Base-by-base conservation (phyloP, 805 yeast species). In the Saturnispora hagleri region DNA sequence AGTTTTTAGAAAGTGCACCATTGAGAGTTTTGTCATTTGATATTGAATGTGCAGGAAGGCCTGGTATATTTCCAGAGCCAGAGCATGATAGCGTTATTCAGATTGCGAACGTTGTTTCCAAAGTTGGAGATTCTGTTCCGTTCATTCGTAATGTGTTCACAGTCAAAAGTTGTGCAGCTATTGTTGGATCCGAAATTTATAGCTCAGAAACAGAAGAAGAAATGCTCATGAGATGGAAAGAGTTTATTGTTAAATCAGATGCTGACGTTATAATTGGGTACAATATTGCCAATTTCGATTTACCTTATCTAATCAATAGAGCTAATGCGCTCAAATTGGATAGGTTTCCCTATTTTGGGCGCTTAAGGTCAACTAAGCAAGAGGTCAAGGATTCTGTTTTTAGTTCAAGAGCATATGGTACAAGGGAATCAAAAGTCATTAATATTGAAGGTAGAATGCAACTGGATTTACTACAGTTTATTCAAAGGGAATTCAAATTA, bases 181-280 rank as follows among this genome's bases (percentile, higher is more conserved):
- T 93, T 53, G 91, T 93, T 17, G 99, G 99, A 2, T 86, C 96
- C 3, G 89, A 91, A 61, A 87, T 89, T 22, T 82, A 82, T 62
- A 86, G 87, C 43, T 82, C 80, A 66, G 73, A 78, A 47, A 77
- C 77, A 15, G 99, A 93, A 66, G 76, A 74, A 28, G 95, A 88
- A 31, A 84, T 93, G 96, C 70, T 93, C 50, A 69, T 76, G 71
- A 77, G 75, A 43, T 93, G 99, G 99, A 78, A 79, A 57, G 86
- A 89, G 35, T 95, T 95, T 62, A 78, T 93, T 12, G 82, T 81
- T 5, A 77, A 81, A 54, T 85, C 81, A 6, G 99, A 93, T 67
- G 95, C 99, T 0, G 99, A 93, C 70, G 95, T 93, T 47, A 85
- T 93, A 42, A 93, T 95, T 60, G 99, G 99, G 47, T 93, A 93